Evolutionary conservation across 1,284 basidiomycete species (phyloP), one percentile per base, ranked within the genome.

Genomic region (Cutaneotrichosporon mucoides): DNA sequence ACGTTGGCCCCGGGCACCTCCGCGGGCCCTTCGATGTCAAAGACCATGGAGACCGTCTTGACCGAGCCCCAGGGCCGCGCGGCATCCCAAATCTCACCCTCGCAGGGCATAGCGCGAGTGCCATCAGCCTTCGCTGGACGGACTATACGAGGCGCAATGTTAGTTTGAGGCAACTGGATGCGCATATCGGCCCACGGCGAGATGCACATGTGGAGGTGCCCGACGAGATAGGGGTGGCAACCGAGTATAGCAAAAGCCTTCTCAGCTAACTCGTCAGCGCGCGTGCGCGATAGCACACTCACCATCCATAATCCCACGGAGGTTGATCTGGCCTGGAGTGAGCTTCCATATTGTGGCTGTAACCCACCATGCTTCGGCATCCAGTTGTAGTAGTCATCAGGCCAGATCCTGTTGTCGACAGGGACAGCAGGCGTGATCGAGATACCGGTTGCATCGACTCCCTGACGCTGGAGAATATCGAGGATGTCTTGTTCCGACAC

Each of bases 221-320:
- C 81, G 82, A 50, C 84, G 83, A 90, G 81, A 41, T 55, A 63
- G 41, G 85, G 84, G 67, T 88, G 87, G 63, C 83, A 84, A 72
- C 89, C 85, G 41, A 93, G 81, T 11, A 88, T 90, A 12, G 89
- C 87, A 12, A 92, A 81, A 4, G 90, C 91, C 76, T 90, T 91
- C 79, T 94, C 91, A 65, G 90, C 91, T 92, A 73, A 68, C 3
- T 40, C 16, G 45, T 58, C 41, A 58, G 57, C 38, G 15, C 11
- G 16, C 5, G 16, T 13, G 42, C 9, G 33, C 65, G 65, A 66
- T 35, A 3, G 4, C 5, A 10, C 12, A 37, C 35, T 36, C 6
- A 55, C 53, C 57, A 38, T 54, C 46, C 24, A 43, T 38, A 9
- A 35, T 12, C 5, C 37, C 46, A 10, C 53, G 34, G 40, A 62